phyloP scores from a whole-genome alignment of 345 rosid genomes.

The Diplotaxis tenuifolia region DNA sequence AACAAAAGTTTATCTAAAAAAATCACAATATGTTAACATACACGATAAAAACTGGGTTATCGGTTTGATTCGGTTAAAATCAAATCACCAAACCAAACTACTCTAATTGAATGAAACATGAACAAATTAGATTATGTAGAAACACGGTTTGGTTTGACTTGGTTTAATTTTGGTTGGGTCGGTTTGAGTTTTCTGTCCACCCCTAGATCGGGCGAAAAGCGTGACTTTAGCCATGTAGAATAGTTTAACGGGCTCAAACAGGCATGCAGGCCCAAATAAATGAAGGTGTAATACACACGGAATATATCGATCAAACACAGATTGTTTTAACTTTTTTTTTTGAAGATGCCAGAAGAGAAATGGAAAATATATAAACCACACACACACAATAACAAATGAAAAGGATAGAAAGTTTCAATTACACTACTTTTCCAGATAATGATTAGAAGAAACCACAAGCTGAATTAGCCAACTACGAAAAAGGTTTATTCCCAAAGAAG shows the following conservation, averaged over 20 bases:
- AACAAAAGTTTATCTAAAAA: no score
- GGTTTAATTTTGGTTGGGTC: no score
- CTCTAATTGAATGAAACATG: no score
- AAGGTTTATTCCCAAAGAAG: slow-evolving; percentile 6
- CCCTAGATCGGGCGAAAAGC: no score
- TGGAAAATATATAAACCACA: not conserved
- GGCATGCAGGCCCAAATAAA: not conserved
- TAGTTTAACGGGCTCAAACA: not conserved
- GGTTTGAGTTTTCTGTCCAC: no score
- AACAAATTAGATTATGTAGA: no score
- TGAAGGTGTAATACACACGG: not conserved
- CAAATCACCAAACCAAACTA: no score
- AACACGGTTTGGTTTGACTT: no score
- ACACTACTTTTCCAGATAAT: slow-evolving; percentile 4
- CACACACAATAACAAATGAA: not conserved
- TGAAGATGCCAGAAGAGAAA: not conserved
- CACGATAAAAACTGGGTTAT: no score
- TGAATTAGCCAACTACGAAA: slow-evolving; percentile 24
- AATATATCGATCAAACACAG: no score
- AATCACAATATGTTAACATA: no score
- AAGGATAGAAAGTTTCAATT: slow-evolving; percentile 17
- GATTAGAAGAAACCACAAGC: not conserved
- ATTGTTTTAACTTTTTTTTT: not conserved
- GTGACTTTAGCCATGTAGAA: not conserved
- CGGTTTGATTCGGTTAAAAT: no score